Evolutionary conservation across 306 rosid genomes (phyloP), one percentile per base, ranked within the genome.

Genomic region (Medicago ruthenica): DNA sequence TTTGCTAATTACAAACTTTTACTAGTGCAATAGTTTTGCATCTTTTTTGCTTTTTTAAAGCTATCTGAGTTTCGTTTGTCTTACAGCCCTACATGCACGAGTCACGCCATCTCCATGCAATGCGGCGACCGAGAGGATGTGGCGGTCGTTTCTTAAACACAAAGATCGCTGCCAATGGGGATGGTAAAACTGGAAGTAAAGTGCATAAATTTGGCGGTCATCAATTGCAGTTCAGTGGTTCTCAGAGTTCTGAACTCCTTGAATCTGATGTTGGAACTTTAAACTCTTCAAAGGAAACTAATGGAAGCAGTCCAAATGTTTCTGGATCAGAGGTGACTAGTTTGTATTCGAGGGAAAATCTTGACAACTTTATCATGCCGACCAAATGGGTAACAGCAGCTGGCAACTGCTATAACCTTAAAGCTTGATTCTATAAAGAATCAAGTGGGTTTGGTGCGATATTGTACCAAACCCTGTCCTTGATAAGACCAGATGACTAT

Each of bases 131-230:
- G 67, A 87, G 99, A 78, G 99, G 99, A 75, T 80, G 90, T 1
- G 97, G 99, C 0, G 99, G 99, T 17, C 96, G 99, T 15, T 95
- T 95, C 87, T 78, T 95, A 87, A 95, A 95, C 88, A 77, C 88
- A 9, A 90, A 53, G 84, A 70, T 1, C 44, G 5, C 20, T 75
- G 83, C 50, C 16, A 76, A 69, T 3, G 81, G 67, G 74, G 79
- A 79, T 39, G 89, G 60, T 44, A 83, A 79, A 81, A 42, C 34
- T 20, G 80, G 75, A 61, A 70, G 72, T 44, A 76, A 76, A 79
- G 78, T 17, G 83, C 82, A 66, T 58, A 87, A 72, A 77, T 57
- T 41, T 27, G 82, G 83, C 9, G 72, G 73, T 42, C 66, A 36
- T 31, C 87, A 78, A 68, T 44, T 86, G 66, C 84, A 55, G 64